These are phyloP conservation scores for Samsoniella hepiali DNA, from an alignment of 2,329 filamentous ascomycete species.

Conservation along the genomic window DNA sequence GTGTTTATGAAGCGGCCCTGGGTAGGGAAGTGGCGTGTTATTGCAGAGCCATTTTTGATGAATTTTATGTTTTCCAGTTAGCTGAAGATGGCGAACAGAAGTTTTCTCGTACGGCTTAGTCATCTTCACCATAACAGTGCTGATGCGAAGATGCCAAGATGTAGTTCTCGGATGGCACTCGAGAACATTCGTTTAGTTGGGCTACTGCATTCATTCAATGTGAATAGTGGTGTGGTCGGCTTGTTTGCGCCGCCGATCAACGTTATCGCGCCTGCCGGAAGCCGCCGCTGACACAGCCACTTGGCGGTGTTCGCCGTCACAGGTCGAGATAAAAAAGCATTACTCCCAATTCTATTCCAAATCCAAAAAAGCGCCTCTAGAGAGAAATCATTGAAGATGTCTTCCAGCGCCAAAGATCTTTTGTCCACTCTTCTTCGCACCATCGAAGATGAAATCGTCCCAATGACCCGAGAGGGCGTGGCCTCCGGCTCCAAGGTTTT, in stretches of 20 bases:
- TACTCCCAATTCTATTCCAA: background rate
- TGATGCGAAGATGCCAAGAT: no score
- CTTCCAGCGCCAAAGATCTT: conserved; percentile 26
- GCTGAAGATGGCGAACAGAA: background rate
- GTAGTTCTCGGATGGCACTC: background rate
- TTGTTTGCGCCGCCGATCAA: background rate
- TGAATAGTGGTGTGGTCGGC: no score
- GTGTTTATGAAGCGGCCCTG: fast-evolving
- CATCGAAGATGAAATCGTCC: conserved; percentile 47
- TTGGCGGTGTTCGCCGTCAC: conserved; percentile 11
- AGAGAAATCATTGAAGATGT: conserved; percentile 24
- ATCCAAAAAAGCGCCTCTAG: background rate
- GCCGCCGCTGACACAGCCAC: conserved; percentile 18
- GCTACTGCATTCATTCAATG: background rate
- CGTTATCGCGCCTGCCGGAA: conserved; percentile 12
- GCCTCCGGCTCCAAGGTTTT: conserved; percentile 54
- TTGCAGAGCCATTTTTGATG: background rate
- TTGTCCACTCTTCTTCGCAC: conserved; percentile 40
- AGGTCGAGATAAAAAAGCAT: background rate
- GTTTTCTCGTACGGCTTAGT: conserved; percentile 13
- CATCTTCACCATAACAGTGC: background rate
- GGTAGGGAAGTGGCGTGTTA: background rate
- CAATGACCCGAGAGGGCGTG: conserved; percentile 48
- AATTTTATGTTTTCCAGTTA: background rate
- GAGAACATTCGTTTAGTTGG: background rate